phyloP scores from a whole-genome alignment of 805 yeast species.

The Yamadazyma ubonensis region DNA sequence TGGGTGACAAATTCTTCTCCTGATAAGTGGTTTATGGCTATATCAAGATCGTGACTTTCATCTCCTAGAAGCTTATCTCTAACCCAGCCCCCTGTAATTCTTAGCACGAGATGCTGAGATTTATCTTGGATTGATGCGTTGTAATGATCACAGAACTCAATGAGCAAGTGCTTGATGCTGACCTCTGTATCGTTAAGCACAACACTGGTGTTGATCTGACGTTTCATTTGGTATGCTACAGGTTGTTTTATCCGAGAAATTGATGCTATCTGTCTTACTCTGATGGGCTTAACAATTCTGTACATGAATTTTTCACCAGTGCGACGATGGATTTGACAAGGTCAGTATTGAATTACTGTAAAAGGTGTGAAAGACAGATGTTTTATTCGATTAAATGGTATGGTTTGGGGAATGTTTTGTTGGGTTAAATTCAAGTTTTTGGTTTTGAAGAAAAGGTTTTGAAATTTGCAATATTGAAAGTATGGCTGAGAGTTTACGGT shows the following conservation, averaged over 20 bases:
- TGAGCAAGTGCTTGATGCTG: conserved; percentile 39
- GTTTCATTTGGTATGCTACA: neutral
- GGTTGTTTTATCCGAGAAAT: neutral
- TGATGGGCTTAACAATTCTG: conserved; percentile 9
- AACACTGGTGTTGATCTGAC: conserved; percentile 21
- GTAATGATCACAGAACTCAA: conserved; percentile 40
- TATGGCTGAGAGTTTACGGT: too few relatives aligned
- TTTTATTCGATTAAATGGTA: neutral
- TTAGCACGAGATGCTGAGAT: conserved; percentile 42
- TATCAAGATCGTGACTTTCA: conserved; percentile 83
- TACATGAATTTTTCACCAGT: conserved; percentile 5
- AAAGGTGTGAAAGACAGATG: neutral
- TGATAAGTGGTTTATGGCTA: conserved; percentile 79
- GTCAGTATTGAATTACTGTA: too few relatives aligned
- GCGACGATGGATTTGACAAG: too few relatives aligned
- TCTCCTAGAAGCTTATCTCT: conserved; percentile 86
- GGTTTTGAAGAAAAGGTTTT: too few relatives aligned
- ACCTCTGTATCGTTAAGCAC: conserved; percentile 41
- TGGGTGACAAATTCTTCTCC: conserved; percentile 84
- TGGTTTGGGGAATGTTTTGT: neutral
- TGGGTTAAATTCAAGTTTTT: too few relatives aligned
- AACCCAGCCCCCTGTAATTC: conserved; percentile 99
- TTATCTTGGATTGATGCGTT: conserved; percentile 21
- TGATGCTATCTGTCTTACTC: conserved; percentile 1
- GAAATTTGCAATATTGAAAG: too few relatives aligned